A percentile compares a stretch with the other conserved stretches of the same genome.
phyloP scores from a whole-genome alignment of 2,329 filamentous ascomycete species.

The Calonectria pseudoturangicola region DNA sequence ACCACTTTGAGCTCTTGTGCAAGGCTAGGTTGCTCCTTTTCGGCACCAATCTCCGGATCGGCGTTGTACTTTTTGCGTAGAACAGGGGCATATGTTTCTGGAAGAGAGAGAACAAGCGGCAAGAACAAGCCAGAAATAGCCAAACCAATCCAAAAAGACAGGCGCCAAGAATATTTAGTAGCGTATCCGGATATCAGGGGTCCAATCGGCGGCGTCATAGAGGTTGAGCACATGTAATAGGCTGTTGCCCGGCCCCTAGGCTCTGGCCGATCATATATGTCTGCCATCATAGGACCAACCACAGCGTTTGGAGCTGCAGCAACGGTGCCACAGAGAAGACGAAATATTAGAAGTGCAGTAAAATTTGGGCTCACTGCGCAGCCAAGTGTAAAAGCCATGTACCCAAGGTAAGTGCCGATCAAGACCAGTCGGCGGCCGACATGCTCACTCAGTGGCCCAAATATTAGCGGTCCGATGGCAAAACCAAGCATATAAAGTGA shows the following conservation, averaged over 20 bases:
- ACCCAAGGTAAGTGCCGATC: conserved; percentile 4
- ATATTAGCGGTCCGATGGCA: not conserved
- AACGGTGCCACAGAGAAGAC: not conserved
- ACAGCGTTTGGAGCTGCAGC: not conserved
- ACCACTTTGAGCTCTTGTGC: not conserved
- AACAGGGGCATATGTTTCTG: conserved; percentile 4
- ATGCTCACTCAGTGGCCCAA: not conserved
- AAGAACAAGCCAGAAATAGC: not conserved
- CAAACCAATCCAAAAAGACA: conserved; percentile 4
- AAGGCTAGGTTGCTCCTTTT: not conserved
- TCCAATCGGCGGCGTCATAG: not conserved
- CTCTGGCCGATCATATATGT: not conserved
- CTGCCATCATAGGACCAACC: not conserved
- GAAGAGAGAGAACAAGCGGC: not conserved
- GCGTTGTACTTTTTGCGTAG: not conserved
- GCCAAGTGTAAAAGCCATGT: not conserved
- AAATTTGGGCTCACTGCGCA: conserved; percentile 1
- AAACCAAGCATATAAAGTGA: not conserved
- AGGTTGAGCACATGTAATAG: not conserved
- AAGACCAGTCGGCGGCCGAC: conserved; percentile 2
- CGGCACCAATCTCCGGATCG: not conserved
- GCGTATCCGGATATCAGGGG: conserved; percentile 2
- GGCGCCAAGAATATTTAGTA: not conserved
- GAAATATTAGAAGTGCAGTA: conserved; percentile 1
- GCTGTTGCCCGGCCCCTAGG: not conserved